phyloP scores from a whole-genome alignment of 768 basidiomycete species.

The Hygrophorus pudorinus region DNA sequence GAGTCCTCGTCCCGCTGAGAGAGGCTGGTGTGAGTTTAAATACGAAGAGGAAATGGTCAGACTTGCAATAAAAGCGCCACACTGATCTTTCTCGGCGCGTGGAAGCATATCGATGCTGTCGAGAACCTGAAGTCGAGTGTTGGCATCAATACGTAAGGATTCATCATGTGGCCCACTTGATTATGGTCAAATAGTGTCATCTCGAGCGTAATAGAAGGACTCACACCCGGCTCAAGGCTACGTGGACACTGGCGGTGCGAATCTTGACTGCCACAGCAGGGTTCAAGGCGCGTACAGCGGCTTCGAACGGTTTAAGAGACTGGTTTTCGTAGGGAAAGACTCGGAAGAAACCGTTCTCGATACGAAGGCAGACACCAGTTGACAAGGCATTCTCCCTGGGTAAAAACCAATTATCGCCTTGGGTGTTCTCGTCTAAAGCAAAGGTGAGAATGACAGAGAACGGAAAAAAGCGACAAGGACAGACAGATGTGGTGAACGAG shows the following conservation, averaged over 20 bases:
- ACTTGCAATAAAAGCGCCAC: constrained; percentile 76
- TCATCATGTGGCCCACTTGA: constrained; percentile 47
- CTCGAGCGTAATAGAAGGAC: constrained; percentile 16
- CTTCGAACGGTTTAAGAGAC: constrained; percentile 73
- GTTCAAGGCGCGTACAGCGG: constrained; percentile 63
- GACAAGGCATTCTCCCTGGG: constrained; percentile 75
- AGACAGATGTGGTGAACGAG: too few relatives aligned
- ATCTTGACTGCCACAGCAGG: constrained; percentile 81
- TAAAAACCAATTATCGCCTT: constrained; percentile 80
- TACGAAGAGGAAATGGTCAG: background rate
- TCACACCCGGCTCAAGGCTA: constrained; percentile 61
- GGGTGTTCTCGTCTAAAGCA: constrained; percentile 37
- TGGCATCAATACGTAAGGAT: constrained; percentile 60
- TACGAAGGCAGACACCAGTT: constrained; percentile 68
- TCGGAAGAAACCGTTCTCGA: constrained; percentile 59
- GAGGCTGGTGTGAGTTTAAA: constrained; percentile 7
- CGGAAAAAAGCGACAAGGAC: too few relatives aligned
- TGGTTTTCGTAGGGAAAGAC: constrained; percentile 82
- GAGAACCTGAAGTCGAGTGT: constrained; percentile 83
- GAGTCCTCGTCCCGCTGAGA: constrained; percentile 72
- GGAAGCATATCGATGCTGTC: constrained; percentile 59
- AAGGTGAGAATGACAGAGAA: too few relatives aligned
- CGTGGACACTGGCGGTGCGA: constrained; percentile 71
- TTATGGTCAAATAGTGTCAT: background rate
- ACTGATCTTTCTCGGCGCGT: constrained; percentile 83